Conservation (phyloP, 371 early-diverging fungal genomes). For the Batkoa obscura region DNA sequence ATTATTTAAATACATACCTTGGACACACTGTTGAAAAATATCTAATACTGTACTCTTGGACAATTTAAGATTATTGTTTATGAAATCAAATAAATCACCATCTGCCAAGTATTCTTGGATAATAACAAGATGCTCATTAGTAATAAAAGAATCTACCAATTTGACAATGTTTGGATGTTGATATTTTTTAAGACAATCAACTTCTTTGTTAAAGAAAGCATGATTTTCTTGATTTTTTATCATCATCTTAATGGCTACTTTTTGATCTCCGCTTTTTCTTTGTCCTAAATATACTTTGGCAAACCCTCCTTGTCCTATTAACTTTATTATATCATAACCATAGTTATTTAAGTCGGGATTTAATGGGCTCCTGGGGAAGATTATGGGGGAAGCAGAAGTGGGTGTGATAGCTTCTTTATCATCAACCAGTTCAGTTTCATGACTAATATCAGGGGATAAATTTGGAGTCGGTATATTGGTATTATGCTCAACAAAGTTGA, state of each 20-base stretch:
- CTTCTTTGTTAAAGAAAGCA: neutral
- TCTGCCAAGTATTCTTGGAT: conserved; percentile 42
- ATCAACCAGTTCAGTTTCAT: neutral
- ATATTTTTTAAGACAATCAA: conserved; percentile 17
- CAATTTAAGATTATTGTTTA: conserved; percentile 16
- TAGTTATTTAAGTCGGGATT: neutral
- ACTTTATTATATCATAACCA: neutral
- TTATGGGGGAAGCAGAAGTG: neutral
- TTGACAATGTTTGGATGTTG: conserved; percentile 42
- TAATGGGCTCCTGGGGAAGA: no score
- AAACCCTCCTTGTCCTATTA: neutral
- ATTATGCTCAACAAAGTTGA: no score
- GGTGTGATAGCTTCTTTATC: neutral
- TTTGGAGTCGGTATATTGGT: conserved; percentile 8
- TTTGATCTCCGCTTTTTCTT: no score
- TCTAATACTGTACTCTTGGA: conserved; percentile 9
- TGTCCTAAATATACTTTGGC: neutral
- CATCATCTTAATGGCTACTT: neutral
- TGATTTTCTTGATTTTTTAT: neutral
- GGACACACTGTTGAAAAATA: conserved; percentile 5
- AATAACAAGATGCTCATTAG: conserved; percentile 32
- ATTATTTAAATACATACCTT: conserved; percentile 11
- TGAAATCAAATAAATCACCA: conserved; percentile 43
- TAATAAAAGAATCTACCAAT: conserved; percentile 46
- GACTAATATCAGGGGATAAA: neutral